phyloP scores from a whole-genome alignment of 805 yeast genomes.

The Peterozyma xylosa region DNA sequence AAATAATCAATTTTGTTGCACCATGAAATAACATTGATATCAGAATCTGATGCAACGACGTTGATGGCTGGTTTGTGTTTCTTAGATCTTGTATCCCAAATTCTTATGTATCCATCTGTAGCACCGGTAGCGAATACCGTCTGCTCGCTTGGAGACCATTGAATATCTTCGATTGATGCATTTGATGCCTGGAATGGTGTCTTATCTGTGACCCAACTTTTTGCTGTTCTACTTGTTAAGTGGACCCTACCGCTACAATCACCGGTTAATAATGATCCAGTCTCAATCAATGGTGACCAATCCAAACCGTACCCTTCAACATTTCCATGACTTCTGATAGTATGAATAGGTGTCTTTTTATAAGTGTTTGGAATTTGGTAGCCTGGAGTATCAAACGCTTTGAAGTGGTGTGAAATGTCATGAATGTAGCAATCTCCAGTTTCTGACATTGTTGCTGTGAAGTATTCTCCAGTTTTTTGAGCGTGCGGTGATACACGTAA shows the following conservation, averaged over 20 bases:
- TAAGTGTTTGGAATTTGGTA: slow-evolving; percentile 66
- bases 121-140: slow-evolving; percentile 97
- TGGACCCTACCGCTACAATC: slow-evolving; percentile 81
- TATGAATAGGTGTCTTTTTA: slow-evolving; percentile 68
- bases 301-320: slow-evolving; percentile 98
- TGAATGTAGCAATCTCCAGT: slow-evolving; percentile 83
- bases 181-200: slow-evolving; percentile 65
- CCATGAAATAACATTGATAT: slow-evolving; percentile 96
- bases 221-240: slow-evolving; percentile 67
- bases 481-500: slow-evolving; percentile 79
- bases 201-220: slow-evolving; percentile 81
- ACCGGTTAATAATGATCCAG: slow-evolving; percentile 83
- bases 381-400: slow-evolving; percentile 87
- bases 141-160: slow-evolving; percentile 88
- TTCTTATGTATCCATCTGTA: slow-evolving; percentile 81
- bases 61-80: slow-evolving; percentile 87
- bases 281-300: slow-evolving; percentile 82
- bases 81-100: slow-evolving; percentile 96
- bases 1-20: slow-evolving; percentile 78
- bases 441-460: slow-evolving; percentile 85
- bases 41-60: slow-evolving; percentile 71
- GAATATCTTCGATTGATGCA: slow-evolving; percentile 89
- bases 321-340: slow-evolving; percentile 77
- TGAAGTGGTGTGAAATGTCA: slow-evolving; percentile 73
- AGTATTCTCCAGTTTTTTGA: slow-evolving; percentile 63